Evolutionary conservation across 1,284 basidiomycete species (phyloP), one percentile per base, ranked within the genome.

Genomic region (Irpex lacteus): DNA sequence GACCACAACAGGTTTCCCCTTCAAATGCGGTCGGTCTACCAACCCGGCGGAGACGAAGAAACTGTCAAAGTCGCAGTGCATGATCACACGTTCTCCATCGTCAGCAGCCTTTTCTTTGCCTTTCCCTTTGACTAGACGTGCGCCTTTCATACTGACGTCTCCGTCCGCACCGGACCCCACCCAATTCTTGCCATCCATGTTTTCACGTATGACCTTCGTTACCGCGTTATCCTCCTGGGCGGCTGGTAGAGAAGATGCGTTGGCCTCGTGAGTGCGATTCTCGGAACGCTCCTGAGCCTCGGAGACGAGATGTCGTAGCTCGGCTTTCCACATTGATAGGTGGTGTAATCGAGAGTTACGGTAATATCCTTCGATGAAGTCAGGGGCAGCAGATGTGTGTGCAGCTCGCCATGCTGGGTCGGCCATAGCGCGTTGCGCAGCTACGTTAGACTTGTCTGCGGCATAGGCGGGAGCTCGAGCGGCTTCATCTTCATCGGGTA

Each of bases 41-140:
- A 97, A 76, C 0, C 95, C 94, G n/a, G 90, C 95, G 0, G 92
- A 89, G 9, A 98, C 96, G 72, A 99, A 99, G 82, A 98, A 99
- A 71, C 91, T 95, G 74, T 99, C 97, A 71, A 99, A 98, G 75
- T 98, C 96, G 71, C 94, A 94, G 71, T 98, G 96, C 85, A 98
- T 91, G 70, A 97, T 91, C 15, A 94, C 85, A 11, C 85, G 82
- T 26, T 56, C 54, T 36, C 54, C 54, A 56, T 70, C 71, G 26
- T 75, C 73, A 1, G 67, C 56, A 7, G 76, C 77, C 59, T 74
- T 78, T 52, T 76, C 83, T 63, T 81, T 83, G 36, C 76, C 83
- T 71, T 91, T 90, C 21, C 82, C 84, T 71, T 87, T 87, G 3
- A 81, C 75, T 11, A 90, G 73, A 63, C 79, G 83, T 6, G 83